Evolutionary conservation across 192 early-diverging fungal species (phyloP).

Genomic region (Spizellomyces sp.): DNA sequence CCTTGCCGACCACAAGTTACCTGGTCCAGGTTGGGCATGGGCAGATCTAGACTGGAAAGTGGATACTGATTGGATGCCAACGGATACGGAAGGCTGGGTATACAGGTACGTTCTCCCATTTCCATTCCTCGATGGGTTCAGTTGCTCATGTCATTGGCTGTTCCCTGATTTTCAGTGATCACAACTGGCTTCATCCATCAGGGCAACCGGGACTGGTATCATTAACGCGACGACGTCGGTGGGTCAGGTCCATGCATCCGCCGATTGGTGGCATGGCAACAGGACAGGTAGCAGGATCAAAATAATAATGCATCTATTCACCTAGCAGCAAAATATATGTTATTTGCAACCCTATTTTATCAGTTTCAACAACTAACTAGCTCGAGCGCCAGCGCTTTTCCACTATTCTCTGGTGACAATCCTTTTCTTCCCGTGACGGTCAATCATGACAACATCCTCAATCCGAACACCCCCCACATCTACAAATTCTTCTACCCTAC

Average conservation of each 20-base stretch:
- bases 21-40: slow-evolving; percentile 53
- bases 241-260: slow-evolving; percentile 16
- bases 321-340: too few species aligned
- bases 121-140: neutral
- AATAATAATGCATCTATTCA: too few species aligned
- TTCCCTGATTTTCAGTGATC: slow-evolving; percentile 11
- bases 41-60: slow-evolving; percentile 60
- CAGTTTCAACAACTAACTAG: too few species aligned
- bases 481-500: slow-evolving; percentile 33
- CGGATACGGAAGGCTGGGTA: slow-evolving; percentile 28
- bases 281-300: too few species aligned
- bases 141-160: neutral
- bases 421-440: slow-evolving; percentile 31
- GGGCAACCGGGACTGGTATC: slow-evolving; percentile 6
- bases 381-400: too few species aligned
- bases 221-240: slow-evolving; percentile 18
- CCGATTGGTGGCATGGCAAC: neutral
- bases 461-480: slow-evolving; percentile 52
- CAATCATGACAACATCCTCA: slow-evolving; percentile 54
- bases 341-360: too few species aligned
- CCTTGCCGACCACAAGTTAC: slow-evolving; percentile 58
- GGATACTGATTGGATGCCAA: slow-evolving; percentile 42
- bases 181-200: slow-evolving; percentile 20
- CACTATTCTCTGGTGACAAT: slow-evolving; percentile 1
- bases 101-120: slow-evolving; percentile 9